Base-by-base conservation (phyloP, 257 asterid species). In the Penstemon newberryi region DNA sequence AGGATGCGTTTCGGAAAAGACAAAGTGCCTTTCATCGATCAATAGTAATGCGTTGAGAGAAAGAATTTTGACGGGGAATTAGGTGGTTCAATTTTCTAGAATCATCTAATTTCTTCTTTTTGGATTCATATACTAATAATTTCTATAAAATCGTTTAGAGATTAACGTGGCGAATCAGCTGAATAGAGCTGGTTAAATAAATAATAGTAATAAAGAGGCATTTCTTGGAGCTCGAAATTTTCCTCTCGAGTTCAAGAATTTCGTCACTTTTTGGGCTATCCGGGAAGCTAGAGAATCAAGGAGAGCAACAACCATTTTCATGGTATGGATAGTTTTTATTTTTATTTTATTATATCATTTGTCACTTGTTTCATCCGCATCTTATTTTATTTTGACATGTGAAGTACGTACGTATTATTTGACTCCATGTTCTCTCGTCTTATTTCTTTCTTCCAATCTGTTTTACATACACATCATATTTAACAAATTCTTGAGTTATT, bases 41-140 rank as follows among this genome's bases (percentile, higher is more conserved):
- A 25, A 25, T 25, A 5, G 45, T 37, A 42, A 4, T 3, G 38
- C 7, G 15, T n/a, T 58, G 19, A 36, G 58, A 5, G 50, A 56
- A 46, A 37, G 56, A 47, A 57, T 69, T 61, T 10, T 60, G 43
- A 19, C 18, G 13, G 45, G n/a, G 63, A 44, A 49, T 25, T 63
- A 25, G 62, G 49, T 62, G 78, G 40, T 54, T 68, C 56, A 67
- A 37, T 66, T 25, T 66, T 53, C 19, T 58, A 45, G 38, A 37
- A 8, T 74, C 57, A 7, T 49, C 63, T 18, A 7, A 36, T 15
- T 19, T 46, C 40, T 25, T 43, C 58, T 10, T 5, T 63, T 70
- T 51, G 75, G 43, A 54, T 25, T 19, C 7, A 25, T 53, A 53
- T 5, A n/a, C 58, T 19, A 25, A 55, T 25, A 12, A 49, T 25